Base-by-base conservation (phyloP, 352 stramenopile species). In the Pythium rishiriense region DNA sequence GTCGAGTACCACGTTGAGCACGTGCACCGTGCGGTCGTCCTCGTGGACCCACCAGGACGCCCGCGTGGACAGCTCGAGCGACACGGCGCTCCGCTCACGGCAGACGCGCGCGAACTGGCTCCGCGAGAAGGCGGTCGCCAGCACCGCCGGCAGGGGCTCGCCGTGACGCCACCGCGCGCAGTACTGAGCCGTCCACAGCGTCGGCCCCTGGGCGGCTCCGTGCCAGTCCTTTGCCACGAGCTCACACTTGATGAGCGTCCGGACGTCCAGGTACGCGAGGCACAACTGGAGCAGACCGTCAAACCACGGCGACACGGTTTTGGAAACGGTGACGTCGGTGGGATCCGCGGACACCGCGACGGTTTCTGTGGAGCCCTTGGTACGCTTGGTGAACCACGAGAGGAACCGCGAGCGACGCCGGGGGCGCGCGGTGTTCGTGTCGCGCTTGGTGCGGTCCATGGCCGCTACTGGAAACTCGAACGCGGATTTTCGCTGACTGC, bases 131-230 rank as follows among this genome's bases (percentile, higher is more conserved):
- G 43, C 25, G 37, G 14, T 4, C 3, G 26, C 47, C 45, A 64
- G 57, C 4, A 47, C 31, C 12, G 24, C 2, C 4, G 28, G 58
- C 4, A 76, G 37, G 4, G 47, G 0, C n/a, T 28, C 21, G 3
- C 48, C 39, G 3, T 41, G 25, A 1, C 63, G 53, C 70, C 70
- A 81, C 43, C 9, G 11, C 14, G n/a, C 10, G n/a, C 43, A 61
- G 51, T 79, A 77, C 14, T 68, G 46, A 15, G 62, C 51, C 42
- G 66, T 58, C 70, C 70, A 81, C 3, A 73, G 14, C 2, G 37
- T 8, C 15, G 68, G 61, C 5, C 63, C 15, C 15, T 66, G 37
- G 8, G 65, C 59, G 9, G 61, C 28, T 1, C 2, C 8, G n/a
- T 53, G 57, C 67, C 73, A 81, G 21, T 70, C 61, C 15, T 51